These are phyloP conservation scores for Cryptosporidium canis DNA, from an alignment of 169 alveolate genomes.

Conservation along the genomic window DNA sequence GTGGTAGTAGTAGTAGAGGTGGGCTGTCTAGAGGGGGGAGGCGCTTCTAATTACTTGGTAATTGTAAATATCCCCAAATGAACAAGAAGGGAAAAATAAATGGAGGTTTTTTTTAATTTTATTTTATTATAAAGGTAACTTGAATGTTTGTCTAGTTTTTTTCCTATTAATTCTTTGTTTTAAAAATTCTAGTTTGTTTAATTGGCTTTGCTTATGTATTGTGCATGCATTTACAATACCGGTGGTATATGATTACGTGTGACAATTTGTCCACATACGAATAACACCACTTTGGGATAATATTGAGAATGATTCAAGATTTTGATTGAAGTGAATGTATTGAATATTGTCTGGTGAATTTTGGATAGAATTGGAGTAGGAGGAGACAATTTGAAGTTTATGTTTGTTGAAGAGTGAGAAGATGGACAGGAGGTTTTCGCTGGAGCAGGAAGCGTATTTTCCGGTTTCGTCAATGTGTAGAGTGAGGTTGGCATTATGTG, in stretches of 20 bases:
- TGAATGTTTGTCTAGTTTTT: neutral
- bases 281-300: neutral
- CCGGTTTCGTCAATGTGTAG: slow-evolving; percentile 37
- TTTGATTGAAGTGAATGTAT: neutral
- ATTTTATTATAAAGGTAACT: neutral
- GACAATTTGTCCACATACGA: slow-evolving; percentile 21
- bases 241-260: neutral
- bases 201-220: neutral
- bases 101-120: too few species aligned
- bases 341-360: neutral
- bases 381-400: neutral
- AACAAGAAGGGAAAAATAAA: neutral
- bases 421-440: slow-evolving; percentile 1
- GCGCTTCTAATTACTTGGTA: neutral
- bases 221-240: neutral
- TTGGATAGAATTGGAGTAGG: neutral
- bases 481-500: neutral
- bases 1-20: slow-evolving; percentile 24
- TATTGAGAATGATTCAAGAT: neutral
- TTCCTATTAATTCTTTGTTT: neutral
- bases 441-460: slow-evolving; percentile 6
- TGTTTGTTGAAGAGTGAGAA: slow-evolving; percentile 34
- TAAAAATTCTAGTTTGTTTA: neutral
- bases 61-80: neutral
- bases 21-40: slow-evolving; percentile 23